Conservation (phyloP, 2,329 filamentous ascomycete genomes). For the Penicillium frequentans region DNA sequence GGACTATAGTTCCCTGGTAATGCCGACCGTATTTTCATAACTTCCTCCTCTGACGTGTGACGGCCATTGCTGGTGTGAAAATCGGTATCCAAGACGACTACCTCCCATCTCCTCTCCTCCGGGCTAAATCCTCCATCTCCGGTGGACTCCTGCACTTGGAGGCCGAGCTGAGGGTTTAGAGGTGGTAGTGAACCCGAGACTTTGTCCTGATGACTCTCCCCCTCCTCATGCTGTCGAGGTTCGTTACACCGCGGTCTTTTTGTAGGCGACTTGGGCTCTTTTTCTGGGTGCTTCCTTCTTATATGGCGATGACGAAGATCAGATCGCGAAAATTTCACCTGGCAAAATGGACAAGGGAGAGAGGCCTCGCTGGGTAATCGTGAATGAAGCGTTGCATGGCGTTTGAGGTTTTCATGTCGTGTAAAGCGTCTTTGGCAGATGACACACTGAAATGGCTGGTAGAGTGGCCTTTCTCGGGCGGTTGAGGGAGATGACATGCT, state of each 20-base stretch:
- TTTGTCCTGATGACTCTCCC: neutral
- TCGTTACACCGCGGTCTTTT: constrained; percentile 3
- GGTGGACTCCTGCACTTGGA: neutral
- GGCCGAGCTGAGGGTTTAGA: neutral
- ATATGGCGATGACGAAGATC: constrained; percentile 45
- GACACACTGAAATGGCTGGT: constrained; percentile 45
- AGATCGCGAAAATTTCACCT: constrained; percentile 42
- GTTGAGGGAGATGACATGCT: neutral
- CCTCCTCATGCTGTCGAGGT: neutral
- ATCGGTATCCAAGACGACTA: neutral
- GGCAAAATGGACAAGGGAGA: constrained; percentile 39
- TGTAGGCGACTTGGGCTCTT: constrained; percentile 8
- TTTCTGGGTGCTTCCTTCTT: constrained; percentile 42
- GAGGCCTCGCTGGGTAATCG: constrained; percentile 30
- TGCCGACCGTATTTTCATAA: neutral
- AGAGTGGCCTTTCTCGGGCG: neutral
- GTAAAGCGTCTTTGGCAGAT: constrained; percentile 42
- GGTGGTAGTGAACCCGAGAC: neutral
- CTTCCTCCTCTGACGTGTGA: neutral
- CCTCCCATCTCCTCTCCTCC: neutral
- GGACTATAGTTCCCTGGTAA: too few relatives aligned
- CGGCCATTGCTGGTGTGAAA: neutral
- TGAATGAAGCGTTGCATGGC: constrained; percentile 42
- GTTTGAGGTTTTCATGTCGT: constrained; percentile 44
- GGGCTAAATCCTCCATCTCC: neutral